Base-by-base conservation (phyloP, 1,284 basidiomycete genomes). In the Exobasidium rhododendri region DNA sequence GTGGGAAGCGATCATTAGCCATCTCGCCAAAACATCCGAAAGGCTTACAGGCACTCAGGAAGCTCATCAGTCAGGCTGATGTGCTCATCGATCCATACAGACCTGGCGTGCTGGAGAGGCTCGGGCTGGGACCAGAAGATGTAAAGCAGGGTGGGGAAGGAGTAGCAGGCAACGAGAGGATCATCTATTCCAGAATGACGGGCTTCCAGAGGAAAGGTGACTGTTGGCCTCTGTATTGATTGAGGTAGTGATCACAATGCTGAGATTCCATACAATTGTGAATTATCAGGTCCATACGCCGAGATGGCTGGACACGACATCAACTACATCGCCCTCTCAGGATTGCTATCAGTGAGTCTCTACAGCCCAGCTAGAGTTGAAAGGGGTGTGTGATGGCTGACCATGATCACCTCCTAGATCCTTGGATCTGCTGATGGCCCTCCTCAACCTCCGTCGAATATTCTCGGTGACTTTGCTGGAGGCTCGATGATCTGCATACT, bases 241-340 rank as follows among this genome's bases (percentile, higher is more conserved):
- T 47, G 17, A 20, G 0, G 2, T 5, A 54, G n/a, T 32, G 1
- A 22, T 45, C 7, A 10, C 10, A 45, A 24, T 24, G 47, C 28
- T 30, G 51, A 29, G 7, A 32, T 22, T 26, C 7, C 31, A n/a
- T n/a, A 50, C 14, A n/a, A 20, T 22, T 6, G n/a, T 50, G 14
- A 6, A 63, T 40, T 17, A 40, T 40, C 62, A 30, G 74, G 74
- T 7, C 67, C 70, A 5, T 77, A 74, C 40, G 70, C 75, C 3
- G 66, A 75, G 53, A 80, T 80, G 79, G 81, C 81, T 0, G 80
- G 80, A 24, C 90, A 92, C 74, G 90, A 92, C 74, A 85, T 92
- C 68, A 92, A 91, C 75, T 92, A 91, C 75, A 83, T 91, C n/a
- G 90, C 90, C 7, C 82, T 90, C 29, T 89, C 87, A 64, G 90